Base-by-base conservation (phyloP, 176 grass and related monocot species). In the Aegilops speltoides region DNA sequence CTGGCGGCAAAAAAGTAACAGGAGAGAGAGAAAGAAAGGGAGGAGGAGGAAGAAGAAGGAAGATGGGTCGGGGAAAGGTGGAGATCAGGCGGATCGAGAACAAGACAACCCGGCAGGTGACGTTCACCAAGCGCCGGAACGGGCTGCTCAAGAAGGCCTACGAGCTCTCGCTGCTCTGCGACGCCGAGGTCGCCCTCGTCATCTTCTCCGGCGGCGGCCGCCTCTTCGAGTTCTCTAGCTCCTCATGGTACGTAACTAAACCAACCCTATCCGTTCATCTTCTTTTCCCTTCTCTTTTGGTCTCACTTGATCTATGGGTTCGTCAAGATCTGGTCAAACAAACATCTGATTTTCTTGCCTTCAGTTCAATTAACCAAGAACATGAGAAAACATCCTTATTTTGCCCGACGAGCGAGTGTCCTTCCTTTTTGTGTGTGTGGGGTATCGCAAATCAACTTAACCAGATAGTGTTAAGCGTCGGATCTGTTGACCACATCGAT, bases 41-140 rank as follows among this genome's bases (percentile, higher is more conserved):
- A 23, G 41, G 41, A 43, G 12, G 52, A 37, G 4, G 20, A 14
- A 10, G 41, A 45, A 46, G 38, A 14, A 46, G 2, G 45, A 81
- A 78, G 80, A 95, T 95, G 93, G 91, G 91, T 40, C 87, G 95
- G n/a, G n/a, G 95, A 22, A 98, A 88, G 80, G 95, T 97, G 79
- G 92, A 95, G 93, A 81, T 97, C 85, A 92, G 87, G 85, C 77
- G 95, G 84, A 97, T 97, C 54, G 92, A 97, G 89, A 95, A 97
- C 91, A 97, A 97, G 92, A 95, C 93, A 26, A 97, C 90, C 87
- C 77, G 89, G 78, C 95, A 97, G 90, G 95, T 97, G 74, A 94
- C 92, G 8, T 95, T 97, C 88, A 84, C 92, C 23, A 97, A 97
- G 92, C 87, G 95, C 73, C 68, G 92, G 79, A 95, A 95, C 70